Evolutionary conservation across 2,329 filamentous ascomycete genomes (phyloP).

Genomic region (Geosmithia putterillii): DNA sequence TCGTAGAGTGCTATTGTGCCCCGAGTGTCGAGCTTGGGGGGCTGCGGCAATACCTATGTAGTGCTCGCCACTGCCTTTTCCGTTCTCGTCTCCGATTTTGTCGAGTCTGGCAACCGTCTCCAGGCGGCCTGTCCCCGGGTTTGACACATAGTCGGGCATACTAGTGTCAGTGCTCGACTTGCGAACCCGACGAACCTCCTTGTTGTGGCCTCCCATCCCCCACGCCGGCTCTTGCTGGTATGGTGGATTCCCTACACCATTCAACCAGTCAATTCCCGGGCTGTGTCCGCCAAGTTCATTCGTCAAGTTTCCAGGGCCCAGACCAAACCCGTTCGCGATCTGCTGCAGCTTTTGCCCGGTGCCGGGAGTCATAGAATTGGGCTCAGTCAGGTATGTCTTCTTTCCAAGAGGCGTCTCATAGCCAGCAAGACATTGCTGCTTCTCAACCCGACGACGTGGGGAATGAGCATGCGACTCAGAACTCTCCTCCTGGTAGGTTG

Average conservation of each 20-base stretch:
- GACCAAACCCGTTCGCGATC: not conserved
- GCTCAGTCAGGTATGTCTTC: not conserved
- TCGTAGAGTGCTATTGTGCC: too few species aligned
- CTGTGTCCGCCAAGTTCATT: not conserved
- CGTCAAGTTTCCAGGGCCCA: not conserved
- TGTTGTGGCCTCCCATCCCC: not conserved
- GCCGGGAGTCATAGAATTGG: too few species aligned
- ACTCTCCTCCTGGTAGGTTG: slow-evolving; percentile 28
- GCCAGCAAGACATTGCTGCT: not conserved
- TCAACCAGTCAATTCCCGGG: not conserved
- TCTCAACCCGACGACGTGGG: slow-evolving; percentile 28
- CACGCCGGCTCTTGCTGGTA: not conserved
- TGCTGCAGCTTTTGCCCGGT: not conserved
- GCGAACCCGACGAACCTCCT: not conserved
- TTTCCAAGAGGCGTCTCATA: not conserved
- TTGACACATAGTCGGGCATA: slow-evolving; percentile 27
- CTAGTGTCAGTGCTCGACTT: slow-evolving; percentile 24
- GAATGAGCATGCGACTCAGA: slow-evolving; percentile 52
- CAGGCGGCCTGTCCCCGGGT: not conserved
- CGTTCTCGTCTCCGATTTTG: not conserved
- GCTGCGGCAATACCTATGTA: too few species aligned
- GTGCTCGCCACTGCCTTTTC: not conserved
- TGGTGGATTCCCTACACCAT: not conserved
- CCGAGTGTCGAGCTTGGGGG: too few species aligned
- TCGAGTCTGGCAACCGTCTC: not conserved